A percentile compares a stretch with the other conserved stretches of the same genome.
phyloP scores from a whole-genome alignment of 2,329 filamentous ascomycete species.

The Zymoseptoria brevis region DNA sequence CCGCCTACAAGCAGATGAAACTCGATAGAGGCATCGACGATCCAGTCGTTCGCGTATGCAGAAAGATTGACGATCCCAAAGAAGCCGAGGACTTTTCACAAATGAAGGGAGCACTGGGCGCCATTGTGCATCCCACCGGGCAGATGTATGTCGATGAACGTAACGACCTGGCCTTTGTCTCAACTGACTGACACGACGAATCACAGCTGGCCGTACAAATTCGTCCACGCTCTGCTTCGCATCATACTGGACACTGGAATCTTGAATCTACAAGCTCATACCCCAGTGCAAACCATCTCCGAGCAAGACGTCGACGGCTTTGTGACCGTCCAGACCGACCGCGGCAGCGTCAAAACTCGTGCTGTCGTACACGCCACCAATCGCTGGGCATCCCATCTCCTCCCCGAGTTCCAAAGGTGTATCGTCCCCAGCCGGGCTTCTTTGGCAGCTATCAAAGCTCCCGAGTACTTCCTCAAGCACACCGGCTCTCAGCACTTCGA shows the following conservation, averaged over 20 bases:
- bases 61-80: slow-evolving; percentile 13
- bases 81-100: slow-evolving; percentile 27
- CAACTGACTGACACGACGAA: slow-evolving; percentile 1
- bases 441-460: slow-evolving; percentile 27
- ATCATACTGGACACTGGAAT: slow-evolving; percentile 12
- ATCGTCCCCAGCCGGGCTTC: slow-evolving; percentile 14
- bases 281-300: slow-evolving; percentile 19
- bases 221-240: slow-evolving; percentile 19
- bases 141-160: slow-evolving; percentile 14
- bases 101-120: slow-evolving; percentile 26
- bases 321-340: slow-evolving; percentile 17
- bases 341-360: slow-evolving; percentile 12
- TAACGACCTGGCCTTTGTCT: too few relatives aligned
- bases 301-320: slow-evolving; percentile 19
- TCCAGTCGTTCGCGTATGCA: slow-evolving; percentile 23
- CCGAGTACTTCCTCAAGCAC: slow-evolving; percentile 24
- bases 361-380: slow-evolving; percentile 19
- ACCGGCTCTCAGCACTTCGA: slow-evolving; percentile 30
- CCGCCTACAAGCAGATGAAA: slow-evolving; percentile 23
- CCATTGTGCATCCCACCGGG: slow-evolving; percentile 25
- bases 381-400: slow-evolving; percentile 19
- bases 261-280: slow-evolving; percentile 25
- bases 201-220: slow-evolving; percentile 20
- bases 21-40: slow-evolving; percentile 24
- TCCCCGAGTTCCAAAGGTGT: slow-evolving; percentile 17